A percentile compares a stretch with the other conserved stretches of the same genome.
Evolutionary conservation across 768 basidiomycete species (phyloP).

Genomic region (Russula compacta): DNA sequence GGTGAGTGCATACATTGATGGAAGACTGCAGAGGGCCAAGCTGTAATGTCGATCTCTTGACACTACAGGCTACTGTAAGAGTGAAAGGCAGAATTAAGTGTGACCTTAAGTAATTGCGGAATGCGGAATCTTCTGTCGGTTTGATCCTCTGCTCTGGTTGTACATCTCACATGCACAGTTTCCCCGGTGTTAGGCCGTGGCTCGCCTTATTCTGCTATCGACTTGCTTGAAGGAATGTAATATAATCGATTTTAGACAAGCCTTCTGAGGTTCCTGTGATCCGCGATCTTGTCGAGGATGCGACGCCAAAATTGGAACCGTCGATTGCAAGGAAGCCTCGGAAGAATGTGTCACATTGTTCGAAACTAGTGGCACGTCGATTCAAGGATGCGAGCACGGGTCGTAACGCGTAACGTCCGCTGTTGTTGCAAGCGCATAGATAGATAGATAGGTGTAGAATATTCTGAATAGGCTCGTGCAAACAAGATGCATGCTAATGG

Average conservation of each 20-base stretch:
- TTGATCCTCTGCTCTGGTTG: not conserved
- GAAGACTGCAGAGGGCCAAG: not conserved
- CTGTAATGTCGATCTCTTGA: not conserved
- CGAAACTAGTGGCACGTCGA: no score
- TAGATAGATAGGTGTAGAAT: no score
- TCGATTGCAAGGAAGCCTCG: no score
- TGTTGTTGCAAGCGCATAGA: not conserved
- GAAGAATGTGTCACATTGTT: no score
- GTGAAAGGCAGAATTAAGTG: slow-evolving; percentile 20
- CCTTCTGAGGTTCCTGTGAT: no score
- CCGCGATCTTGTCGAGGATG: no score
- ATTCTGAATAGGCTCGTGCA: slow-evolving; percentile 1
- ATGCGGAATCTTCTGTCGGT: not conserved
- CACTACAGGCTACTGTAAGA: slow-evolving; percentile 22
- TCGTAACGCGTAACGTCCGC: not conserved
- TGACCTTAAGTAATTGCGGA: not conserved
- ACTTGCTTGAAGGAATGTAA: no score
- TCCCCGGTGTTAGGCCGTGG: not conserved
- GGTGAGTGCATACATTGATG: slow-evolving; percentile 19
- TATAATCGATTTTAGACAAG: no score
- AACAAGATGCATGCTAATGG: not conserved
- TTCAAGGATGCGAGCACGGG: no score
- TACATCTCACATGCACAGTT: not conserved
- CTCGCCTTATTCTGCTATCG: no score
- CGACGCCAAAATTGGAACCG: no score